Evolutionary conservation across 2,329 filamentous ascomycete genomes (phyloP), one percentile per base, ranked within the genome.

Genomic region (Xenosphaeropsis pyriputrescens): DNA sequence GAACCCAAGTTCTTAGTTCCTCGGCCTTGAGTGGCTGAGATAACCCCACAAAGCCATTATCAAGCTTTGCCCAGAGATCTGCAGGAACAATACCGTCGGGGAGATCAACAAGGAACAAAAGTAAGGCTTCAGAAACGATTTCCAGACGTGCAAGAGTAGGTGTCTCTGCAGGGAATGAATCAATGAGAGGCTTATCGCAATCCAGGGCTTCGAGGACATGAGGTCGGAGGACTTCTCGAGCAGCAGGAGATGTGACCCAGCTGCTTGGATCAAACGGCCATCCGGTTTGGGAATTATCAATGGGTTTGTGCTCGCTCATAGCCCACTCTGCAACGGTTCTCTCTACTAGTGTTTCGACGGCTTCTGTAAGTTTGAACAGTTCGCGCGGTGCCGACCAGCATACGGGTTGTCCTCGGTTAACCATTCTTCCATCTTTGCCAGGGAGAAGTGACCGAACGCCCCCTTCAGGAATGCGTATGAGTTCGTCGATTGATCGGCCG

Each of bases 311-410:
- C 18, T 72, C 67, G 2, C 79, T 57, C 67, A 79, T 79, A 38
- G 70, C 70, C 43, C 71, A 68, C 36, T 79, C 75, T 1, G 75
- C 75, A 6, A 71, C 55, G 18, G 63, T 66, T 15, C 72, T 64
- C 45, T 75, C 73, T 3, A 64, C 65, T 31, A 75, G 58, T 6
- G 57, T 64, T 48, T 73, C 72, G 13, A 94, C 69, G 9, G 78
- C 74, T 55, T 94, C 85, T 5, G 86, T 95, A 50, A 98, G 71
- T 53, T 79, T 79, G 59, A 94, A 93, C 7, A 96, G 67, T 57
- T 95, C 89, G 43, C 83, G 77, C 1, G 91, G 89, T 2, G 86
- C 86, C 9, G 86, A 89, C 53, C 80, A 79, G 53, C 75, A 75
- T 44, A 84, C 70, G 41, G 68, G 72, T 30, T 59, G 67, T 51